Percentiles rank a stretch among this genome's conserved stretches.
Conservation (phyloP, 345 rosid genomes). For the Eucalyptus viminalis region DNA sequence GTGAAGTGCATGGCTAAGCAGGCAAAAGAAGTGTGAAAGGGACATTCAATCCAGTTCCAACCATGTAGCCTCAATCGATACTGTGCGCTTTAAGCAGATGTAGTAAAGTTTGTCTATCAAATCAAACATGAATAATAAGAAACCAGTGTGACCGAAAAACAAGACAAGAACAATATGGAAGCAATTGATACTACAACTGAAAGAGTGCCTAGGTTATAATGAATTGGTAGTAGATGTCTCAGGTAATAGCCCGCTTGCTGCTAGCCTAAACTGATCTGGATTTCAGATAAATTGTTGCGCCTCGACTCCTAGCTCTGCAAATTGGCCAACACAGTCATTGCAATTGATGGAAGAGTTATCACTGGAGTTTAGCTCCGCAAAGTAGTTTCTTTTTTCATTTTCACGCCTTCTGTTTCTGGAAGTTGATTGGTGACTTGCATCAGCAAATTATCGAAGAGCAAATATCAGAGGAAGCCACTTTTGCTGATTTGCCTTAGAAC, state of each 20-base stretch:
- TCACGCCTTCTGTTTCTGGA: neutral
- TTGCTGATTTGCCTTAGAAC: neutral
- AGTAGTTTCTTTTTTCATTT: neutral
- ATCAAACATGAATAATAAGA: neutral
- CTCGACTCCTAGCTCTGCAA: neutral
- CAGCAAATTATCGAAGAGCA: neutral
- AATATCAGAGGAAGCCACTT: neutral
- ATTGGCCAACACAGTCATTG: neutral
- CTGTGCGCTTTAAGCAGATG: neutral
- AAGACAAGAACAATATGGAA: neutral
- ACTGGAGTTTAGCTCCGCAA: neutral
- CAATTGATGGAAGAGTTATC: neutral
- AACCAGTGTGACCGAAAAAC: neutral
- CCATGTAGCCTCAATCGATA: neutral
- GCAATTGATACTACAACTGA: neutral
- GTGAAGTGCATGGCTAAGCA: neutral
- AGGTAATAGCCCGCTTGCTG: neutral
- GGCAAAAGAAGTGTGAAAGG: neutral
- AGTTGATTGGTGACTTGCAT: neutral
- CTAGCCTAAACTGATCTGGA: neutral
- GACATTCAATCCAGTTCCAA: neutral
- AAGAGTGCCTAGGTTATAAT: neutral
- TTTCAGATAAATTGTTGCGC: neutral
- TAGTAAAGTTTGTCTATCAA: neutral
- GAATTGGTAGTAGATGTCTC: neutral